Conservation (phyloP, 1,139 yeast genomes). For the Scheffersomyces lignicola region DNA sequence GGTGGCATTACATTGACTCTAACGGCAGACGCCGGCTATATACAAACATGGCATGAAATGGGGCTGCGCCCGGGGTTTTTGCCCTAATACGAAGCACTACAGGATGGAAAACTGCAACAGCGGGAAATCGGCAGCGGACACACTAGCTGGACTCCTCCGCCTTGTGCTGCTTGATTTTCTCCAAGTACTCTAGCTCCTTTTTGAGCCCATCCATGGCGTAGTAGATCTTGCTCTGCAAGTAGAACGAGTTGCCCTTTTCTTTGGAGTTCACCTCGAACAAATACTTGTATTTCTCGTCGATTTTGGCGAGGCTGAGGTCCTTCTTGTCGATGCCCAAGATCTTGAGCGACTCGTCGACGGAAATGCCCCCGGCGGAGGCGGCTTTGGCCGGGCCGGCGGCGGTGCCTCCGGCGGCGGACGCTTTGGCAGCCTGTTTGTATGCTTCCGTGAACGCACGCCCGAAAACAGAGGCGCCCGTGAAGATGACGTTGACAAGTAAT, state of each 20-base stretch:
- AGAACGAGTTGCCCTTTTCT: conserved; percentile 93
- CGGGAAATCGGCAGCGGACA: no score
- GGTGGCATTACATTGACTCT: no score
- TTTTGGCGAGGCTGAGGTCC: conserved; percentile 56
- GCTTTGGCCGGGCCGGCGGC: conserved; percentile 54
- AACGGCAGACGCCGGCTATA: no score
- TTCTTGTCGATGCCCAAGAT: conserved; percentile 74
- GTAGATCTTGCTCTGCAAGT: conserved; percentile 86
- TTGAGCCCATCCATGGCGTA: conserved; percentile 56
- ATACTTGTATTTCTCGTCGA: conserved; percentile 77
- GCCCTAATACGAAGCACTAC: no score
- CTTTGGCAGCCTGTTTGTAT: conserved; percentile 92
- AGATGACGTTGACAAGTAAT: conserved; percentile 80
- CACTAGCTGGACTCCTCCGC: no score
- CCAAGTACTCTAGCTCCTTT: conserved; percentile 47
- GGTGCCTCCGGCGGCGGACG: conserved; percentile 59
- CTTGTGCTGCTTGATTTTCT: conserved; percentile 35
- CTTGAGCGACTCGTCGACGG: conserved; percentile 88
- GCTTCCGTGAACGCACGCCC: conserved; percentile 98
- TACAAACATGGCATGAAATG: no score
- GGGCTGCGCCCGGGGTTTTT: no score
- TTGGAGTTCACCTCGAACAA: conserved; percentile 86
- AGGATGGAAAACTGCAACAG: no score
- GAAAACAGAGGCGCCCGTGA: conserved; percentile 94
- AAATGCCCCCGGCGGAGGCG: conserved; percentile 66